Evolutionary conservation across 371 early-diverging fungal species (phyloP), one percentile per base, ranked within the genome.

Genomic region (Mucor irregularis): DNA sequence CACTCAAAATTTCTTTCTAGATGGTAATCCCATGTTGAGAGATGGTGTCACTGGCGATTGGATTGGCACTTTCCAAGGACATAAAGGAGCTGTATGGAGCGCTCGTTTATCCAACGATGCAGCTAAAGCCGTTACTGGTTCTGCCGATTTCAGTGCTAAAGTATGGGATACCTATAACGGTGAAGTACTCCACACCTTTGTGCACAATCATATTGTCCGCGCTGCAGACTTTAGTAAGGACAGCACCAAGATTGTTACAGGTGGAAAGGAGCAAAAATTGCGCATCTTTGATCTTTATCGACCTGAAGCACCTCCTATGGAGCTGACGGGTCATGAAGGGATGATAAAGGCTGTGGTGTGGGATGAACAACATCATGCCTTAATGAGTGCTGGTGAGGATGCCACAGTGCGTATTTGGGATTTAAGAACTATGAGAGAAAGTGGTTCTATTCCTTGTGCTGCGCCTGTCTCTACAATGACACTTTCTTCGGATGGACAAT

Each of bases 11-110:
- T 29, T n/a, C n/a, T n/a, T n/a, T n/a, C n/a, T 51, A 92, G 94
- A 94, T 71, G 87, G 90, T 29, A 89, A 89, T 58, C 92, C 94
- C 2, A 92, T 92, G 79, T 69, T 94, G 48, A 80, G 93, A 53
- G 87, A 90, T 56, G 94, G 94, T 14, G 74, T 81, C 28, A 94
- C 94, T 1, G 94, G 94, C 35, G 93, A 94, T 66, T 94, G 93
- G 93, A 87, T 92, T 51, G 94, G 94, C 5, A 90, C 90, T 8
- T 92, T 92, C 56, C 60, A 83, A 56, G 93, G 92, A 14, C 94
- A 94, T 67, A 92, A 94, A 71, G 93, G 92, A 31, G 93, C 92
- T 4, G 93, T 94, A 0, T 92, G 94, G 94, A 86, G 87, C 59
- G 90, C 94, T n/a, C 81, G 87, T 44, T 74, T 94, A 40, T 85